Conservation (phyloP, 106 monocot genomes). For the Cymbidium sinense region DNA sequence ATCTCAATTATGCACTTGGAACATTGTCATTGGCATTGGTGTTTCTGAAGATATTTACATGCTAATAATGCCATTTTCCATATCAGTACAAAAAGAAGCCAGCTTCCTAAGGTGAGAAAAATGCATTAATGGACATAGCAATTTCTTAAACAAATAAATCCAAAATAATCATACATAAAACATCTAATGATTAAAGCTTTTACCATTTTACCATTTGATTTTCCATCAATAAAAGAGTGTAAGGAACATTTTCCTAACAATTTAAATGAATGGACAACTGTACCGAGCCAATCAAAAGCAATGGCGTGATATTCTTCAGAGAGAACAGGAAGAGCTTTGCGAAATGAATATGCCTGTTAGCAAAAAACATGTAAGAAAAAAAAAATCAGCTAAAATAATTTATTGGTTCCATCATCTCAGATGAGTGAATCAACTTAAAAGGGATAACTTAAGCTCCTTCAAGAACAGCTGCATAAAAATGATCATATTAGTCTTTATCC, state of each 20-base stretch:
- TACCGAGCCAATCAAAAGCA: slow-evolving; percentile 99
- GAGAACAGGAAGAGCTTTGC: slow-evolving; percentile 77
- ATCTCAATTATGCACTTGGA: too few relatives aligned
- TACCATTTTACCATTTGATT: not conserved
- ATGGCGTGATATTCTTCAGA: slow-evolving; percentile 61
- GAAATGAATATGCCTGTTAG: slow-evolving; percentile 91
- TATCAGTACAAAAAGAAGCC: too few relatives aligned
- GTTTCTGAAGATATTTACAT: too few relatives aligned
- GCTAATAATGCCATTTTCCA: too few relatives aligned
- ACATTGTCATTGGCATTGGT: too few relatives aligned
- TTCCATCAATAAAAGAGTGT: not conserved
- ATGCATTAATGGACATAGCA: not conserved
- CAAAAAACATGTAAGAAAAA: slow-evolving; percentile 8
- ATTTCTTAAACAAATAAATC: not conserved
- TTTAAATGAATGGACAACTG: slow-evolving; percentile 4
- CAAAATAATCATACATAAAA: not conserved
- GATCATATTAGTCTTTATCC: not conserved
- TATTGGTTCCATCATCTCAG: not conserved
- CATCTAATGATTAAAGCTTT: slow-evolving; percentile 1
- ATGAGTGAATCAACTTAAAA: not conserved
- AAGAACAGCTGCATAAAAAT: not conserved
- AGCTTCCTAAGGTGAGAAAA: not conserved
- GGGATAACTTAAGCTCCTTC: not conserved
- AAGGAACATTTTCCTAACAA: not conserved
- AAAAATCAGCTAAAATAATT: not conserved